A percentile compares a stretch with the other conserved stretches of the same genome.
Conservation (phyloP, 2,329 filamentous ascomycete species). For the Talaromyces amestolkiae region DNA sequence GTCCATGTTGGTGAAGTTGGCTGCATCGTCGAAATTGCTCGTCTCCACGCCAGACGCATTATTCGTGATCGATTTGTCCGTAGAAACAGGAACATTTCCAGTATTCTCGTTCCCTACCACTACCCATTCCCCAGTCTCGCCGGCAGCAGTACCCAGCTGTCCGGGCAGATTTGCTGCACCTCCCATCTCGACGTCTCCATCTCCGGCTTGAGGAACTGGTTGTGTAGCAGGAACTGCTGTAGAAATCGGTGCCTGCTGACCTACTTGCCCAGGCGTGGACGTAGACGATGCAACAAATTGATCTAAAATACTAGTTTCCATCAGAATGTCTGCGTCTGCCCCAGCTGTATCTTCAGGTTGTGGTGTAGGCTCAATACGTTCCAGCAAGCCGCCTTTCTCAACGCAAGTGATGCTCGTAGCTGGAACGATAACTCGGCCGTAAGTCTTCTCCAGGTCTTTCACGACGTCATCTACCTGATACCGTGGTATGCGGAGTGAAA, state of each 20-base stretch:
- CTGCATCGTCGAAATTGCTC: conserved; percentile 41
- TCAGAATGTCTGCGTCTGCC: conserved; percentile 33
- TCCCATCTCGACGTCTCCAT: conserved; percentile 56
- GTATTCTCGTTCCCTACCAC: conserved; percentile 65
- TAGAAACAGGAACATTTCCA: conserved; percentile 39
- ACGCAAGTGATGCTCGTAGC: conserved; percentile 67
- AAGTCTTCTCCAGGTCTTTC: conserved; percentile 66
- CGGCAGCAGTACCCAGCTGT: conserved; percentile 39
- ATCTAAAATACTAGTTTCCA: conserved; percentile 36
- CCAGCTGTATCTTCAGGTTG: conserved; percentile 32
- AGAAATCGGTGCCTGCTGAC: conserved; percentile 30
- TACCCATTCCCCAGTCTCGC: conserved; percentile 68
- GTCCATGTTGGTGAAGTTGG: conserved; percentile 54
- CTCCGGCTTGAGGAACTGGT: conserved; percentile 21
- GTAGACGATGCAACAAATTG: conserved; percentile 32
- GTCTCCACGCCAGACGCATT: conserved; percentile 29
- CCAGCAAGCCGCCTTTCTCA: conserved; percentile 72
- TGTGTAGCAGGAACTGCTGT: conserved; percentile 18
- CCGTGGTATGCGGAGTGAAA: conserved; percentile 43
- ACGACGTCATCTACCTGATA: conserved; percentile 67
- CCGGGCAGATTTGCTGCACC: conserved; percentile 40
- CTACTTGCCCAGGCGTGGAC: conserved; percentile 16
- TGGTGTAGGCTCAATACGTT: conserved; percentile 45
- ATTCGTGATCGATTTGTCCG: conserved; percentile 16
- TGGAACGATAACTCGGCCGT: conserved; percentile 65